A percentile compares a stretch with the other conserved stretches of the same genome.
phyloP scores from a whole-genome alignment of 352 stramenopile species.

The Phytophthora melonis region DNA sequence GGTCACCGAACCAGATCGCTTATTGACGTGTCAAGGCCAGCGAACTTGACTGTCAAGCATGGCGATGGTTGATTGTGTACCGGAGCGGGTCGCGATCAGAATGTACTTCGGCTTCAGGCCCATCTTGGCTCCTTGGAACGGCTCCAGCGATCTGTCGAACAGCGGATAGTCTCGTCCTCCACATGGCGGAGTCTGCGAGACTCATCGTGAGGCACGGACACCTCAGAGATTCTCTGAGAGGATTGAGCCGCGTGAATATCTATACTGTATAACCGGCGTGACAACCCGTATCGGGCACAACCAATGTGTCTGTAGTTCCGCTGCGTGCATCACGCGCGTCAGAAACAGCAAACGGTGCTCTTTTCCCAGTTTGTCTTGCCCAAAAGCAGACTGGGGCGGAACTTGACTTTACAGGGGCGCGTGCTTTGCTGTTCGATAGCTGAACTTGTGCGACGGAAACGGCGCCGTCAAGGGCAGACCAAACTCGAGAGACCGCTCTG shows the following conservation, averaged over 20 bases:
- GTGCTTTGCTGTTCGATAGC: constrained; percentile 6
- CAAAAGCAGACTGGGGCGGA: constrained; percentile 14
- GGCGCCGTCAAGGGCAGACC: constrained; percentile 1
- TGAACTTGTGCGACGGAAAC: constrained; percentile 6
- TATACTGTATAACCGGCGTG: no score
- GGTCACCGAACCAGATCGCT: constrained; percentile 1
- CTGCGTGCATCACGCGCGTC: neutral
- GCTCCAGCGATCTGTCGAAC: neutral
- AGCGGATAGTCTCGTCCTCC: neutral
- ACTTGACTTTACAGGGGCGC: constrained; percentile 20
- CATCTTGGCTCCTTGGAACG: constrained; percentile 3
- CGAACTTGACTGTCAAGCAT: neutral
- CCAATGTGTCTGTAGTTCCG: no score
- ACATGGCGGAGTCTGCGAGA: neutral
- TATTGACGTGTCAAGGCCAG: constrained; percentile 7
- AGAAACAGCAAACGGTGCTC: neutral
- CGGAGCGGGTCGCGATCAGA: constrained; percentile 4
- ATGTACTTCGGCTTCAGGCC: neutral
- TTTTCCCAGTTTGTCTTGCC: constrained; percentile 7
- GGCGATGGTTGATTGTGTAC: neutral
- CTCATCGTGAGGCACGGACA: neutral
- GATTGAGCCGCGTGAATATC: no score
- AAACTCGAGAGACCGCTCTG: constrained; percentile 12
- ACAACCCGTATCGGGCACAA: no score
- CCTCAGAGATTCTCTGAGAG: no score